Evolutionary conservation across 805 yeast genomes (phyloP).

Genomic region (Metschnikowia sp.): DNA sequence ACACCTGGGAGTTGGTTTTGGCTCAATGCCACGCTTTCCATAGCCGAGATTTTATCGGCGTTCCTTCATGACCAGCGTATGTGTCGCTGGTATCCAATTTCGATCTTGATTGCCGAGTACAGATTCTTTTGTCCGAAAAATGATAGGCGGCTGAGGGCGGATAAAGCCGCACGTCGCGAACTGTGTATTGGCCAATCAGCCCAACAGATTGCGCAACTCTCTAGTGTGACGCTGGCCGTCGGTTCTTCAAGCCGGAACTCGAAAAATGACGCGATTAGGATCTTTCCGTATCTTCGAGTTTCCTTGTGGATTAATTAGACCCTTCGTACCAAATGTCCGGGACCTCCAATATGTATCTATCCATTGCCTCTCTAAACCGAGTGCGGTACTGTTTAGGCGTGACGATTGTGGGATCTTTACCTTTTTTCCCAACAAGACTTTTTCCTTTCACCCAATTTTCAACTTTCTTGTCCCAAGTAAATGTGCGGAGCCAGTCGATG

Average conservation of each 20-base stretch:
- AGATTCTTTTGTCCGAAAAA: too few species aligned
- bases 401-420: constrained; percentile 93
- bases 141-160: too few species aligned
- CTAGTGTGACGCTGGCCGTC: too few species aligned
- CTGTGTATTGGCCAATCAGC: too few species aligned
- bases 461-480: constrained; percentile 97
- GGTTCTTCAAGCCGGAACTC: too few species aligned
- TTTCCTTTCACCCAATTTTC: constrained; percentile 99
- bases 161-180: too few species aligned
- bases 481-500: constrained; percentile 89
- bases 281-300: too few species aligned
- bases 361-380: constrained; percentile 97
- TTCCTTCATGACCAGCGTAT: too few species aligned
- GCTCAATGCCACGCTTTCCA: not conserved
- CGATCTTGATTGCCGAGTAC: too few species aligned
- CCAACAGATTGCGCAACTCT: too few species aligned
- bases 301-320: constrained; percentile 2
- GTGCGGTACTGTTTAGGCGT: constrained; percentile 95
- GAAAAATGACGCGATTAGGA: too few species aligned
- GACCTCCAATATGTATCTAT: constrained; percentile 87
- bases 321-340: constrained; percentile 68
- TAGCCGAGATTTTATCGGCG: not conserved
- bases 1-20: not conserved
- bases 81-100: too few species aligned
- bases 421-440: constrained; percentile 76